These are phyloP conservation scores for Gossypium herbaceum DNA, from an alignment of 345 rosid genomes.

Conservation along the genomic window DNA sequence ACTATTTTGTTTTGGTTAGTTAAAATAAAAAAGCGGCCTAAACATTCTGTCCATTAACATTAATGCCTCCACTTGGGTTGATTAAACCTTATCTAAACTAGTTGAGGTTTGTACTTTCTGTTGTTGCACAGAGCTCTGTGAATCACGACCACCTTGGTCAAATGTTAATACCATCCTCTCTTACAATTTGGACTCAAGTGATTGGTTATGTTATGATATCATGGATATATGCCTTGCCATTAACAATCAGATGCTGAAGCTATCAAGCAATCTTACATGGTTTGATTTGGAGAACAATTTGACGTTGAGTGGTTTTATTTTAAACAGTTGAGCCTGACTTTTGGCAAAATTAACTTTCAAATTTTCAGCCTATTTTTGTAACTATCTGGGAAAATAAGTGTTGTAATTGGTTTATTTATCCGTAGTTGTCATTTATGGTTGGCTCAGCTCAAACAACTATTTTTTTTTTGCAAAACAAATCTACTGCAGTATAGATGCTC, in stretches of 20 bases:
- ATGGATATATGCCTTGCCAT: background rate
- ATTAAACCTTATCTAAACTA: background rate
- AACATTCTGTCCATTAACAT: background rate
- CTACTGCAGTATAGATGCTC: too few species aligned
- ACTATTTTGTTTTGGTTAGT: background rate
- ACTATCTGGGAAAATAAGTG: background rate
- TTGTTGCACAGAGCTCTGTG: background rate
- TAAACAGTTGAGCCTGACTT: background rate
- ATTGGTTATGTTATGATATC: background rate
- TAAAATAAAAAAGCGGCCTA: background rate
- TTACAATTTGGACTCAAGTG: too few species aligned
- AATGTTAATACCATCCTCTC: too few species aligned
- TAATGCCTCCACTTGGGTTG: background rate
- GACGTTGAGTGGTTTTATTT: slow-evolving; percentile 11
- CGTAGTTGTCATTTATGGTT: background rate
- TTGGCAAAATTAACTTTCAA: background rate
- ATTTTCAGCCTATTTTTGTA: background rate
- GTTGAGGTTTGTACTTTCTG: background rate
- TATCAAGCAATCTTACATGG: background rate
- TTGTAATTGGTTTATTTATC: background rate
- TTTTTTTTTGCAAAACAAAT: too few species aligned
- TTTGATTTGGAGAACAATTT: background rate
- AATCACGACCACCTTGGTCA: background rate
- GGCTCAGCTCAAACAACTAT: background rate
- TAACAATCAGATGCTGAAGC: background rate